These are phyloP conservation scores for Falciphora oryzae DNA, from an alignment of 2,329 filamentous ascomycete genomes.

Conservation along the genomic window DNA sequence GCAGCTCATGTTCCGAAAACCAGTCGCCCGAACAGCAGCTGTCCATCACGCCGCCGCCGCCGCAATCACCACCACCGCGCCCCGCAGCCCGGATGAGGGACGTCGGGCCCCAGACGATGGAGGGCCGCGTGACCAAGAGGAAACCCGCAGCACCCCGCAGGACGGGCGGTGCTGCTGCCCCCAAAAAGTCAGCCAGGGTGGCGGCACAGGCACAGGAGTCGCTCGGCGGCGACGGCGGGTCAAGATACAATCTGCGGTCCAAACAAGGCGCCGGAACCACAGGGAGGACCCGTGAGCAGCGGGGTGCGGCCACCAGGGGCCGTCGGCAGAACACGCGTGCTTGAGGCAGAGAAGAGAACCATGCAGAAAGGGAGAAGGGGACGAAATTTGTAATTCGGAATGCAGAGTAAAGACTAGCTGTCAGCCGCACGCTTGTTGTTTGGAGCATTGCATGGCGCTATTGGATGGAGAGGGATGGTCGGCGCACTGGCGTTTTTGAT, in stretches of 20 bases:
- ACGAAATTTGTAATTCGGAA: neutral
- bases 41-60: neutral
- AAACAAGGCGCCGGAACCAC: neutral
- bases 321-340: neutral
- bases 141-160: neutral
- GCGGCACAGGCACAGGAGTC: neutral
- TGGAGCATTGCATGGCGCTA: neutral
- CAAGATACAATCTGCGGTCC: neutral
- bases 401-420: too few relatives aligned
- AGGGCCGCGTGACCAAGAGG: constrained; percentile 5
- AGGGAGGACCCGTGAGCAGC: neutral
- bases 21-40: neutral
- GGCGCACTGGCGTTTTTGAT: neutral
- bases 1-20: neutral
- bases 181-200: neutral
- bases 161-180: neutral
- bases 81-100: neutral
- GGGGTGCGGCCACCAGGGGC: neutral
- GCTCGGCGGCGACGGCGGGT: too few relatives aligned
- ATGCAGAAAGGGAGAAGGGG: neutral
- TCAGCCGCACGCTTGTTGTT: too few relatives aligned
- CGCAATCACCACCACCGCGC: constrained; percentile 1
- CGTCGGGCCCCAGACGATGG: constrained; percentile 1
- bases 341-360: neutral
- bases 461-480: neutral